Evolutionary conservation across 1,284 basidiomycete species (phyloP).

Genomic region (Rhodofomes roseus): DNA sequence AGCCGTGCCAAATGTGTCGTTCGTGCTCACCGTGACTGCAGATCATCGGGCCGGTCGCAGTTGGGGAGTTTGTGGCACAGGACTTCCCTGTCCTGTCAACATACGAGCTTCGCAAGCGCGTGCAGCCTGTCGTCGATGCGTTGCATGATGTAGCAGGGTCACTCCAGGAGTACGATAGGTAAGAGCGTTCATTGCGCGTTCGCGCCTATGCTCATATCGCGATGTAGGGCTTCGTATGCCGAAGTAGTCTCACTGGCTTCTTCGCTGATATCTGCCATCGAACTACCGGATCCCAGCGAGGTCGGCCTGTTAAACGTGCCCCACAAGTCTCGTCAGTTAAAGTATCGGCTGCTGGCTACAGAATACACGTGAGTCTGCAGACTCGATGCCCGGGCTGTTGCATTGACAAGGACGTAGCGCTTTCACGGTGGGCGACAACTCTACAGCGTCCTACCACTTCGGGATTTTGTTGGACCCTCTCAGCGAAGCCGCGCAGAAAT

Average conservation of each 20-base stretch:
- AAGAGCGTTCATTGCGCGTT: background rate
- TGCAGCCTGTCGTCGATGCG: constrained; percentile 63
- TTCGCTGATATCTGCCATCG: constrained; percentile 67
- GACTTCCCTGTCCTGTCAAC: constrained; percentile 69
- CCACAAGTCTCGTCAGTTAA: constrained; percentile 49
- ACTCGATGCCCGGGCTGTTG: background rate
- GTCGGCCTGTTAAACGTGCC: constrained; percentile 68
- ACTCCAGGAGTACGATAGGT: constrained; percentile 22
- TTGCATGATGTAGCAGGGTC: constrained; percentile 50
- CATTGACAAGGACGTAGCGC: constrained; percentile 39
- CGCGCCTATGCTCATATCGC: background rate
- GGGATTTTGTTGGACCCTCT: constrained; percentile 83
- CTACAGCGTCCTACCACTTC: constrained; percentile 68
- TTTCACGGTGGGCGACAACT: constrained; percentile 67
- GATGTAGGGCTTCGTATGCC: constrained; percentile 47
- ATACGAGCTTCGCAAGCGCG: constrained; percentile 73
- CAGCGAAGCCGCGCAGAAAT: constrained; percentile 81
- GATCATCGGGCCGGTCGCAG: constrained; percentile 63
- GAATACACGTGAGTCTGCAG: constrained; percentile 52
- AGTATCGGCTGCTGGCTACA: constrained; percentile 56
- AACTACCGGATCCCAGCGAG: constrained; percentile 67
- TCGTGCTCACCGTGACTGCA: constrained; percentile 24
- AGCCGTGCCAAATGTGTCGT: background rate
- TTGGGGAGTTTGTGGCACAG: constrained; percentile 51
- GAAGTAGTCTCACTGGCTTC: constrained; percentile 62